phyloP scores from a whole-genome alignment of 345 rosid genomes.

The Euphorbia pulcherrima region DNA sequence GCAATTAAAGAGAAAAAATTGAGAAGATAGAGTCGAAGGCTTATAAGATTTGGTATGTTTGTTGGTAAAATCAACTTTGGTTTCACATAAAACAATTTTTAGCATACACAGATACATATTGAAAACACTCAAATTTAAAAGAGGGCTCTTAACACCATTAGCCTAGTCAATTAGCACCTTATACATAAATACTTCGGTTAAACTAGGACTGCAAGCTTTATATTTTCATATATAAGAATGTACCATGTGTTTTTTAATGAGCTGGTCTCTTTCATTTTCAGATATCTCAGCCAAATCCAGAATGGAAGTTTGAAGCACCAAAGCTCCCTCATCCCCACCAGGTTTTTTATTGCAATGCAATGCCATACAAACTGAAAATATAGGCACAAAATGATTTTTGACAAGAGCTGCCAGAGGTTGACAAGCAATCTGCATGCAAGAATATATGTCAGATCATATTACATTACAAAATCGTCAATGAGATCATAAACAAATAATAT shows the following conservation, averaged over 20 bases:
- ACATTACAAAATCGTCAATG: not conserved
- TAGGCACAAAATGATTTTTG: constrained; percentile 72
- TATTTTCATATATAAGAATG: constrained; percentile 22
- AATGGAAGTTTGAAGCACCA: constrained; percentile 63
- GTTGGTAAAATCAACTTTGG: not conserved
- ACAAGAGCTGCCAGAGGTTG: constrained; percentile 55
- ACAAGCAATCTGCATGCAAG: constrained; percentile 58
- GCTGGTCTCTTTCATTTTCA: constrained; percentile 75
- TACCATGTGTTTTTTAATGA: constrained; percentile 84
- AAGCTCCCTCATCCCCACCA: constrained; percentile 56
- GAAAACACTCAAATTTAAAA: not conserved
- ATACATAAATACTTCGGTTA: not conserved
- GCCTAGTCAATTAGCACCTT: not conserved
- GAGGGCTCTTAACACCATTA: not conserved
- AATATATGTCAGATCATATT: constrained; percentile 13
- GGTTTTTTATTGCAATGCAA: constrained; percentile 63
- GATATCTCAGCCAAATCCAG: constrained; percentile 60
- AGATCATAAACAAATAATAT: not conserved
- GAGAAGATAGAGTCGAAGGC: not conserved
- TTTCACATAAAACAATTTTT: not conserved
- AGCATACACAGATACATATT: not conserved
- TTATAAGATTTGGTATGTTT: not conserved
- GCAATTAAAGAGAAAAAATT: not conserved
- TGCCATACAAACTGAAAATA: constrained; percentile 76
- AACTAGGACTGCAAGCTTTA: not conserved